Base-by-base conservation (phyloP, 2,329 filamentous ascomycete genomes). In the Macrophomina tecta region DNA sequence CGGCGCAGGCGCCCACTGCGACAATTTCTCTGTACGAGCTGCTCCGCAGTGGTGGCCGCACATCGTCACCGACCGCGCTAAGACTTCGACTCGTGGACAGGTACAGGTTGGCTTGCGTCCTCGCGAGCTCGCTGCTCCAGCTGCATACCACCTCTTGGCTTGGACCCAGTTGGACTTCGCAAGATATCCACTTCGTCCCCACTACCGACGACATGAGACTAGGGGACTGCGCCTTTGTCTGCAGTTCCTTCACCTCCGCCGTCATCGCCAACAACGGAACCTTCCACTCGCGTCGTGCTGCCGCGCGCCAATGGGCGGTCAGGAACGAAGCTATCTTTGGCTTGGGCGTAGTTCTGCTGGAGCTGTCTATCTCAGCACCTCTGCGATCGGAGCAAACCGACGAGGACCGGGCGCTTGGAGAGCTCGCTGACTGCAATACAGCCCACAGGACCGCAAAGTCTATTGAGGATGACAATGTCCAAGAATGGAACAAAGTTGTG, bases 1-100 rank as follows among this genome's bases (percentile, higher is more conserved):
- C 46, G 8, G 9, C 46, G 46, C n/a, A 5, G 18, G 11, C 9
- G 36, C n/a, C 23, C 4, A 32, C 23, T 9, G 6, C 18, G 7
- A 63, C 45, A 63, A 63, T 51, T 51, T 63, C 60, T 16, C n/a
- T 53, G 36, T 64, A 53, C 61, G 48, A 53, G 36, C 48, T 32
- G 36, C 61, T 49, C 58, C n/a, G 36, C 36, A 42, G 18, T 18
- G 18, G 36, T 23, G 28, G 36, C 48, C 46, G 49, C 36, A 64
- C 14, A 38, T 40, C 60, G 14, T 63, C 60, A n/a, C 42, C 30
- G 11, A 18, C n/a, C 23, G 6, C 40, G 42, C 48, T 40, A 16
- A 64, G 61, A 42, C 51, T 45, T 28, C 46, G 61, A 52, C 38
- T 64, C 49, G 46, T 42, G 34, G 48, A 53, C 38, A 40, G 16